Evolutionary conservation across 2,329 filamentous ascomycete genomes (phyloP), one percentile per base, ranked within the genome.

Genomic region (Cladosporium sp.): DNA sequence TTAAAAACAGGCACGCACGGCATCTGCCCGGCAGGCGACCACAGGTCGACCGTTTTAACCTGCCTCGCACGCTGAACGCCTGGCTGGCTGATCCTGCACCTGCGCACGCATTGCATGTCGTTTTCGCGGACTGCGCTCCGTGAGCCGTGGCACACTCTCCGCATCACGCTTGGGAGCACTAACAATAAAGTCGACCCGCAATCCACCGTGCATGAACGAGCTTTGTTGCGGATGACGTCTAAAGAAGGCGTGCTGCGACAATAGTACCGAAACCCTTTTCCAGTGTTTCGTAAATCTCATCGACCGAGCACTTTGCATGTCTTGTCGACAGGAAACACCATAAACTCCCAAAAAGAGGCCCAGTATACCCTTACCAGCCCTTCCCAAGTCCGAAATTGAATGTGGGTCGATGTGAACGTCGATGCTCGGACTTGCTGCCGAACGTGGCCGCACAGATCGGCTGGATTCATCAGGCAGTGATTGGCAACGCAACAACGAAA

Each of bases 371-470:
- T 24, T 44, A n/a, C 28, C 1, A 34, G 28, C 28, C 28, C 28
- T 21, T 26, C 30, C 21, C n/a, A 32, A 26, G 18, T 55, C 28
- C 52, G 52, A 34, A 32, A 55, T 55, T 55, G 52, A 32, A 55
- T 55, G 52, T 55, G 52, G 52, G 52, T 55, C 52, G 28, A n/a
- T 44, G 14, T 34, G 21, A 3, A 32, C 30, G 52, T 55, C 52
- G 11, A 55, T 34, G 18, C 24, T 59, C 57, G 57, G 57, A 44
- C 36, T 44, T 44, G 34, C 7, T 44, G 36, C 57, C 57, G 57
- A 59, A 59, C 38, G 57, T 41, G 55, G 52, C 55, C n/a, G 34
- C 55, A 58, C 55, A 58, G 55, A 36, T 58, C 52, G 52, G 52
- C 52, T 21, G 3, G 52, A 21, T 24, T n/a, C 4, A 11, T 21